These are phyloP conservation scores for Entophlyctis luteolus DNA, from an alignment of 192 early-diverging fungal genomes.

Conservation along the genomic window DNA sequence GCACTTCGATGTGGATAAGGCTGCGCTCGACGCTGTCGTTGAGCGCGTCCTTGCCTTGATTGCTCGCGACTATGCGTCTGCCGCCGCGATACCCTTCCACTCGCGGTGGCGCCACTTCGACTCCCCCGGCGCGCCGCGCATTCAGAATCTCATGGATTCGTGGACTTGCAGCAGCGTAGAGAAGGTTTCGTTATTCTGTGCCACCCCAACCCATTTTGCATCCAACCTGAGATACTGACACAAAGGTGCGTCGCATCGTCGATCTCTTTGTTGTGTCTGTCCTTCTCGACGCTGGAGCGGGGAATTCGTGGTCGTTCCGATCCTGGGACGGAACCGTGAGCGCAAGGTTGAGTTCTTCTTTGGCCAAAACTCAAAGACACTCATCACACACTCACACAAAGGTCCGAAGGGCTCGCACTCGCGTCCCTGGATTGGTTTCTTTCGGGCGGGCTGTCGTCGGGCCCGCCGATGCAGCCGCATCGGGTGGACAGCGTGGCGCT, in stretches of 20 bases:
- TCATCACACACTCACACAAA: background rate
- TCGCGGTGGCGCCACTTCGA: slow-evolving; percentile 86
- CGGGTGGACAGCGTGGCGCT: slow-evolving; percentile 70
- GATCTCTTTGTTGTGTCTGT: slow-evolving; percentile 89
- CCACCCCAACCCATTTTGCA: background rate
- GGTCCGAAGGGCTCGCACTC: slow-evolving; percentile 84
- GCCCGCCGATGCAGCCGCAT: slow-evolving; percentile 42
- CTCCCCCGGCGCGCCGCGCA: slow-evolving; percentile 25
- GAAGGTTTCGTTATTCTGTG: background rate
- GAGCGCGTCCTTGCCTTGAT: slow-evolving; percentile 65
- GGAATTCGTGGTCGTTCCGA: slow-evolving; percentile 72
- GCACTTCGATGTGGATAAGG: slow-evolving; percentile 69
- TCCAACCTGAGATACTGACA: too few species aligned
- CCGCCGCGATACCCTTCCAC: slow-evolving; percentile 75
- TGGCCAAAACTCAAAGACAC: background rate
- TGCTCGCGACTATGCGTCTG: slow-evolving; percentile 63
- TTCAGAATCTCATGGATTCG: slow-evolving; percentile 34
- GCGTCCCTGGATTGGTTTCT: slow-evolving; percentile 76
- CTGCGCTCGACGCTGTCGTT: slow-evolving; percentile 62
- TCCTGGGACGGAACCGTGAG: slow-evolving; percentile 15
- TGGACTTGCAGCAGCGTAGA: slow-evolving; percentile 14
- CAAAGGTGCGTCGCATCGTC: slow-evolving; percentile 56
- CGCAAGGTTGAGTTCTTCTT: background rate
- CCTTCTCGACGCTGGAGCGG: slow-evolving; percentile 89
- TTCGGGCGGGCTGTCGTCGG: slow-evolving; percentile 69